Base-by-base conservation (phyloP, 2,329 filamentous ascomycete genomes). In the Colletotrichum tamarilloi region DNA sequence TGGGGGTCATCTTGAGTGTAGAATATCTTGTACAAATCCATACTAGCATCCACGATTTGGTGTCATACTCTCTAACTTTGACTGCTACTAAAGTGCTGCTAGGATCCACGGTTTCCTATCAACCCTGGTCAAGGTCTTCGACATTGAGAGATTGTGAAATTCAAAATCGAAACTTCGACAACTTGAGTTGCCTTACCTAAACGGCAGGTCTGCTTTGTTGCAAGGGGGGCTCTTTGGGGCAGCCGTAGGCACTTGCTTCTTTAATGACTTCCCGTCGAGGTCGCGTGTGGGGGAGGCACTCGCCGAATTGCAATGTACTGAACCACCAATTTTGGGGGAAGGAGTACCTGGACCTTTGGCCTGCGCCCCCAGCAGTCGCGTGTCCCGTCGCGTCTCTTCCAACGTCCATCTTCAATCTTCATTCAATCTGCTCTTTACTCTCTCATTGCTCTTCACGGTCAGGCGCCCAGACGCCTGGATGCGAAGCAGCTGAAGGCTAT, bases 11-110 rank as follows among this genome's bases (percentile, higher is more conserved):
- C 14, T 35, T 60, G 63, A 72, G 68, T 73, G 71, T 73, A 73
- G 71, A 73, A 71, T 65, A 71, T 73, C 56, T 64, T 73, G 67
- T 73, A 73, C 62, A 71, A 72, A 73, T 73, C 30, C 59, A 65
- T 58, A 62, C 65, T 30, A 67, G 38, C 59, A 73, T 60, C 59
- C 66, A 70, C 19, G 38, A 68, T 28, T 26, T 5, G 52, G 24
- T 30, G 28, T 35, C 56, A 28, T 35, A 9, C 7, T 24, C n/a
- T n/a, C 6, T 16, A 6, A n/a, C 32, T 3, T n/a, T 12, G 24
- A 24, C 8, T 16, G 4, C 16, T 22, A 14, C 12, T 26, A 30
- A 1, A 3, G 24, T 26, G 7, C 19, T 28, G 12, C 26, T 14
- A 9, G 14, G n/a, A 26, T 38, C 16, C 14, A 14, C 35, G 6